Evolutionary conservation across 441 rosid species (phyloP), one percentile per base, ranked within the genome.

Genomic region (Breynia disticha): DNA sequence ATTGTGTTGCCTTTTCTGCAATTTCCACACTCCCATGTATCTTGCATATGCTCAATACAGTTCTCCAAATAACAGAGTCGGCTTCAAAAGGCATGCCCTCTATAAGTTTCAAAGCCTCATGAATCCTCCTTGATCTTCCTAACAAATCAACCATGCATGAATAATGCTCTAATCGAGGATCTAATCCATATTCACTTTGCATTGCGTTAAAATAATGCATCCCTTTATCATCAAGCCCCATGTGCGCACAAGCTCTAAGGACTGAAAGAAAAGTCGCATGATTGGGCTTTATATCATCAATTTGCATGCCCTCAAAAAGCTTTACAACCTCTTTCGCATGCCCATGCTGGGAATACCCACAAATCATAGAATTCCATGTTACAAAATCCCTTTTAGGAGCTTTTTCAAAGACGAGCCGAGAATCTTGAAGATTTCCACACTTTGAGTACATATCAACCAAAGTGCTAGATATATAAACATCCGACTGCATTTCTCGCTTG

Each of bases 361-460:
- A 78, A 54, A 91, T 82, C 95, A 91, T 78, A 54, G 88, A 86
- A 50, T 88, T 91, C 98, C 96, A 87, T 44, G 95, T 86, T 64
- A 85, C 94, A 43, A 79, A 86, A 55, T 88, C 96, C 61, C 79
- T 71, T 16, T 68, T 65, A 47, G 52, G 67, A 12, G 96, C 67
- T 75, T 75, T 87, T 49, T 83, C 87, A 60, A 87, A 91, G 68
- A 78, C 73, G 28, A 78, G 62, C 51, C 49, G 56, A 10, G 90
- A 86, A 77, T 91, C 94, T 56, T 72, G 64, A 74, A 87, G 70
- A 64, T 82, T 77, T 72, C 98, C 96, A 50, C 96, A 91, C 73
- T 91, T 87, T 0, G 98, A 83, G 77, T 91, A 87, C 98, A 87
- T 91, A 62, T 91, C 96, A 39, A 91, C 96, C 9, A 91, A 86